phyloP scores from a whole-genome alignment of 371 early-diverging fungal species.

The Syncephalastrum racemosum region DNA sequence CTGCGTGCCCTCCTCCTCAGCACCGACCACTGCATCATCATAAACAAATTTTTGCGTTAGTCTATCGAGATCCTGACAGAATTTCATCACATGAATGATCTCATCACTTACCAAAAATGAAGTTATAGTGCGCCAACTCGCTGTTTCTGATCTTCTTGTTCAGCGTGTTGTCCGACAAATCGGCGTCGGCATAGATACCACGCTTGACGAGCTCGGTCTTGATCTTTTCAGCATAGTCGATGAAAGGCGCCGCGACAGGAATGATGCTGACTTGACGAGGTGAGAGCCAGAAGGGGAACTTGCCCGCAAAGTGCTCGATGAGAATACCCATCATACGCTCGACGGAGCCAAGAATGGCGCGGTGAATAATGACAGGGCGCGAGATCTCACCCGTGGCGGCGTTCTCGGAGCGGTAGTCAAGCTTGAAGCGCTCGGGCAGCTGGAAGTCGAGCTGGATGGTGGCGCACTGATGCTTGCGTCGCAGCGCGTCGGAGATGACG shows the following conservation, averaged over 20 bases:
- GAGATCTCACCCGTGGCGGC: constrained; percentile 50
- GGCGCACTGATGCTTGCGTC: constrained; percentile 96
- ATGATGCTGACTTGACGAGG: constrained; percentile 95
- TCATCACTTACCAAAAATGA: constrained; percentile 57
- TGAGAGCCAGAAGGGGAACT: constrained; percentile 99
- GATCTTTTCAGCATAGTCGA: constrained; percentile 69
- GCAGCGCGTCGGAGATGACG: constrained; percentile 92
- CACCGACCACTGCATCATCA: constrained; percentile 86
- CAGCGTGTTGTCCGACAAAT: constrained; percentile 84
- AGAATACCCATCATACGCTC: constrained; percentile 99
- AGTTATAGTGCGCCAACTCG: constrained; percentile 87
- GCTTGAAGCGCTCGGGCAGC: constrained; percentile 90
- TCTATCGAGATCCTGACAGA: constrained; percentile 8
- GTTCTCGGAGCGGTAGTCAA: constrained; percentile 80
- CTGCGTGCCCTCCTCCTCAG: constrained; percentile 79
- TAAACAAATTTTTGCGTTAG: constrained; percentile 29
- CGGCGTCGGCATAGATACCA: constrained; percentile 88
- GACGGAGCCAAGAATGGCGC: constrained; percentile 98
- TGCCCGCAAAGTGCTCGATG: constrained; percentile 91
- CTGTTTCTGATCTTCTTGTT: constrained; percentile 94
- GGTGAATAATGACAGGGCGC: constrained; percentile 98
- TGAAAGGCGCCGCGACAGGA: constrained; percentile 70
- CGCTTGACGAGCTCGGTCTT: constrained; percentile 55
- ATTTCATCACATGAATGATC: constrained; percentile 1
- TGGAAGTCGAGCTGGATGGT: constrained; percentile 99